A percentile compares a stretch with the other conserved stretches of the same genome.
These are phyloP conservation scores for Brassica incana DNA, from an alignment of 345 rosid genomes.

Conservation along the genomic window DNA sequence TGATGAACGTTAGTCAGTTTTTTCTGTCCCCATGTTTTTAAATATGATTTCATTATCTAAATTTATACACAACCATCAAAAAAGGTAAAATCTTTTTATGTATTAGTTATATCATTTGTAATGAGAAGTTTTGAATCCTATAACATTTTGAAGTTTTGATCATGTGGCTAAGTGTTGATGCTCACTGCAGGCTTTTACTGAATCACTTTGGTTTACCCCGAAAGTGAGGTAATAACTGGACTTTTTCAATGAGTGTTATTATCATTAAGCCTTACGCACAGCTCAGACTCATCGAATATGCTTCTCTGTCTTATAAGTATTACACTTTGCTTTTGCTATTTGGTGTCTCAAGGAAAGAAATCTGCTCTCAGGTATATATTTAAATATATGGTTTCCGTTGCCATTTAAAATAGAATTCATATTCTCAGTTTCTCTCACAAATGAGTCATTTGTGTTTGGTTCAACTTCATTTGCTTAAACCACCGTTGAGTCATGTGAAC, in stretches of 20 bases:
- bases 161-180: background rate
- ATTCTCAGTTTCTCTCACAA: too few species aligned
- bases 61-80: background rate
- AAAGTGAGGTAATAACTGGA: background rate
- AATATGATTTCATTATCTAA: background rate
- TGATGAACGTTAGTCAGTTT: slow-evolving; percentile 71
- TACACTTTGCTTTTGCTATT: background rate
- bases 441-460: too few species aligned
- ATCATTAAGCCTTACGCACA: background rate
- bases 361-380: background rate
- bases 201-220: background rate
- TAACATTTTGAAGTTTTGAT: too few species aligned
- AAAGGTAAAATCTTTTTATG: too few species aligned
- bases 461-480: too few species aligned
- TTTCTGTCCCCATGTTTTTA: background rate
- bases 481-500: too few species aligned
- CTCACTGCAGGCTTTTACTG: background rate
- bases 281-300: background rate
- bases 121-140: too few species aligned
- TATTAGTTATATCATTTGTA: too few species aligned
- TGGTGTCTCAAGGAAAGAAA: background rate
- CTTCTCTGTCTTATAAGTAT: background rate
- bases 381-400: background rate
- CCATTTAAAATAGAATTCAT: background rate
- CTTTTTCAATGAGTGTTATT: background rate